A percentile compares a stretch with the other conserved stretches of the same genome.
Evolutionary conservation across 2,329 filamentous ascomycete species (phyloP).

Genomic region (Cercospora sesami): DNA sequence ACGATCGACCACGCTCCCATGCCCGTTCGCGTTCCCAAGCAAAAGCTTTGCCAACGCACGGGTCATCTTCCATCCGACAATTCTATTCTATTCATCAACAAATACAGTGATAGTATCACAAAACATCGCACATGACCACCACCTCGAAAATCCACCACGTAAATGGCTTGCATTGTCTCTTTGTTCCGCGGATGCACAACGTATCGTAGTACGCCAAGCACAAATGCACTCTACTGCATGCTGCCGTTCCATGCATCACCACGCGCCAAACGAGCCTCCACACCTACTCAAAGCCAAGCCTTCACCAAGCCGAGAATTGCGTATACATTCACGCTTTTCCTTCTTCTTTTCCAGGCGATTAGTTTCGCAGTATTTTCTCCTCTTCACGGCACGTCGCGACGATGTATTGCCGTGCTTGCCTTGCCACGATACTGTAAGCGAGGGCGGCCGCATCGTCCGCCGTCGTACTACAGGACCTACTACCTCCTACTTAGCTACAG

Average conservation of each 20-base stretch:
- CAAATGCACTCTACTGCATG: not conserved
- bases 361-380: not conserved
- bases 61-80: not conserved
- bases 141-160: not conserved
- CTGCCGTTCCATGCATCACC: not conserved
- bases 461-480: too few species aligned
- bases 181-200: not conserved
- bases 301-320: slow-evolving; percentile 7
- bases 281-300: slow-evolving; percentile 10
- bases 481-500: not conserved
- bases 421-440: too few species aligned
- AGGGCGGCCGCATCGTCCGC: not conserved
- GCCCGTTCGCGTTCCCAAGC: not conserved
- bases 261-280: not conserved
- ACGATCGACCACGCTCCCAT: slow-evolving; percentile 3
- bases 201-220: not conserved
- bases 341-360: not conserved
- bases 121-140: not conserved
- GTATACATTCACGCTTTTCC: not conserved
- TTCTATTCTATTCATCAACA: not conserved
- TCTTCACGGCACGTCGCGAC: not conserved
- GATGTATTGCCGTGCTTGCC: not conserved
- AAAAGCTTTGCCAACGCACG: not conserved
- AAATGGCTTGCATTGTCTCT: not conserved
- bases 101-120: not conserved